phyloP scores from a whole-genome alignment of 2,329 filamentous ascomycete species.

The Elsinoe fawcettii region DNA sequence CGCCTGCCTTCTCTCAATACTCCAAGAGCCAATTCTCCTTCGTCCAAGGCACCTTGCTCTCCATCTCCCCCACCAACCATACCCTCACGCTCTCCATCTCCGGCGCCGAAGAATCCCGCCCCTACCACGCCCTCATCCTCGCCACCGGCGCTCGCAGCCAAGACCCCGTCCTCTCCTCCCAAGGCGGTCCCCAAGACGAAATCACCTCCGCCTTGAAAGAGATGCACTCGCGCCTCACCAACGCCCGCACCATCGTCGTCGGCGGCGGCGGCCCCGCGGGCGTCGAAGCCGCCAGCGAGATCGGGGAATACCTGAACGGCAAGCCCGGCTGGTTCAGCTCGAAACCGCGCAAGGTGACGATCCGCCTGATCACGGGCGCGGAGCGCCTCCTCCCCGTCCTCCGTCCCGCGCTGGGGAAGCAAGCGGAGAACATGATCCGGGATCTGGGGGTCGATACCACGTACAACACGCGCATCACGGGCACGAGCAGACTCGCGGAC shows the following conservation, averaged over 20 bases:
- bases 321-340: slow-evolving; percentile 33
- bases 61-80: slow-evolving; percentile 37
- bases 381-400: slow-evolving; percentile 37
- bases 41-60: slow-evolving; percentile 43
- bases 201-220: slow-evolving; percentile 27
- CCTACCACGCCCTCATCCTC: slow-evolving; percentile 50
- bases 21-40: slow-evolving; percentile 41
- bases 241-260: slow-evolving; percentile 31
- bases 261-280: slow-evolving; percentile 32
- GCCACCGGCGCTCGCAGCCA: slow-evolving; percentile 47
- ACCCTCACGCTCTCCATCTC: slow-evolving; percentile 37
- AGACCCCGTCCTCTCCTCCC: slow-evolving; percentile 38
- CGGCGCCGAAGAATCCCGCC: slow-evolving; percentile 29
- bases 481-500: slow-evolving; percentile 26
- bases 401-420: slow-evolving; percentile 32
- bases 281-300: slow-evolving; percentile 34
- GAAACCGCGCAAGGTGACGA: slow-evolving; percentile 31
- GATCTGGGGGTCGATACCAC: slow-evolving; percentile 38
- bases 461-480: slow-evolving; percentile 25
- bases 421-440: slow-evolving; percentile 41
- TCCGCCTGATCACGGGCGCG: slow-evolving; percentile 40
- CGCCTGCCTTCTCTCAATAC: slow-evolving; percentile 46
- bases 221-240: slow-evolving; percentile 27
- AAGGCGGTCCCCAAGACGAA: slow-evolving; percentile 30
- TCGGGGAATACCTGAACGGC: slow-evolving; percentile 31